Conservation (phyloP, 495 filamentous ascomycete genomes). For the Pseudoneurospora amorphoporcata region DNA sequence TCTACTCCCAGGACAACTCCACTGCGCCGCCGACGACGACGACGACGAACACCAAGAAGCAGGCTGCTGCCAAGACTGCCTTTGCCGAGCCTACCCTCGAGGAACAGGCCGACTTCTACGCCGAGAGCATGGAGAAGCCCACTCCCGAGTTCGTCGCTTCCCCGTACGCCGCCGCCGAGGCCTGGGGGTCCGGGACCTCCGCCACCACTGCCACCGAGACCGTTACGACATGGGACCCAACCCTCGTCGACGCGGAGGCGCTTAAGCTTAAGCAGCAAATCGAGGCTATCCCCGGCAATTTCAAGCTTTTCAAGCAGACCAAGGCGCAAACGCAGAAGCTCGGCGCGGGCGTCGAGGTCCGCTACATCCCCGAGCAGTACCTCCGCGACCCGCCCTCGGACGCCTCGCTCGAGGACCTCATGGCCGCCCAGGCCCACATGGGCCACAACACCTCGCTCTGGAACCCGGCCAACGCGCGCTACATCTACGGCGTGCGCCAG, state of each 20-base stretch:
- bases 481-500: conserved; percentile 86
- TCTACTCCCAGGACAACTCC: conserved; percentile 7
- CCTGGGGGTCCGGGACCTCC: not conserved
- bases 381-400: conserved; percentile 66
- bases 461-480: conserved; percentile 90
- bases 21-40: conserved; percentile 3
- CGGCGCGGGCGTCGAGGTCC: conserved; percentile 42
- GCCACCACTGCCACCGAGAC: not conserved
- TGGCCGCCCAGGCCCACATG: conserved; percentile 84
- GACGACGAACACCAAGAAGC: conserved; percentile 1
- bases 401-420: conserved; percentile 81
- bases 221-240: not conserved
- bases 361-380: conserved; percentile 59
- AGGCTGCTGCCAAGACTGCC: not conserved
- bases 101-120: not conserved
- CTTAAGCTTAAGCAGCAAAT: conserved; percentile 7
- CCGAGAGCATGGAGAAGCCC: not conserved
- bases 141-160: not conserved
- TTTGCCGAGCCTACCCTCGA: not conserved
- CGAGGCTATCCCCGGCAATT: conserved; percentile 23
- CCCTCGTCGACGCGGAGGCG: conserved; percentile 6
- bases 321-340: conserved; percentile 28
- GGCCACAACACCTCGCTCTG: conserved; percentile 87
- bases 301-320: conserved; percentile 13
- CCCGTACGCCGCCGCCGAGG: not conserved